Evolutionary conservation across 2,329 filamentous ascomycete species (phyloP).

Genomic region (Alternaria solani): DNA sequence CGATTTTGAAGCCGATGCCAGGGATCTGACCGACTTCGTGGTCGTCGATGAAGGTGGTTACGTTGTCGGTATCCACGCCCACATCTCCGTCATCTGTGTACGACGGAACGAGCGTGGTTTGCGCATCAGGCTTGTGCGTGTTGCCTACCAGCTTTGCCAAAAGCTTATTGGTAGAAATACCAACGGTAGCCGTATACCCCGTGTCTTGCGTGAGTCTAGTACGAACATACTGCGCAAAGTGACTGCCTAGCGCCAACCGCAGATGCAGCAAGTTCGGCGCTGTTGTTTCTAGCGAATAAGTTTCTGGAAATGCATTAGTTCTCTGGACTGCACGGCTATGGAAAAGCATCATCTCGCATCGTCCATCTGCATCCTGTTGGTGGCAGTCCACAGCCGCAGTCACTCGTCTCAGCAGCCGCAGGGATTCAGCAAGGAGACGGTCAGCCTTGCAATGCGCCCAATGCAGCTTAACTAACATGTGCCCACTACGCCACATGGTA

Average conservation of each 20-base stretch:
- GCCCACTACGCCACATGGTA: constrained; percentile 13
- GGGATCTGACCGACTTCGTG: constrained; percentile 83
- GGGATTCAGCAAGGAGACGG: constrained; percentile 3
- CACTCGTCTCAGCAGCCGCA: constrained; percentile 1
- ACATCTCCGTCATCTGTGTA: constrained; percentile 50
- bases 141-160: constrained; percentile 85
- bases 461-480: too few species aligned
- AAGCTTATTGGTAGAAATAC: constrained; percentile 86
- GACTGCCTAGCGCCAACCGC: constrained; percentile 78
- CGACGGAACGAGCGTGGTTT: constrained; percentile 81
- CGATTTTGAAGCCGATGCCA: constrained; percentile 83
- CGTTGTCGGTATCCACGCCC: constrained; percentile 53
- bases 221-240: constrained; percentile 79
- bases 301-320: constrained; percentile 30
- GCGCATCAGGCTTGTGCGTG: constrained; percentile 83
- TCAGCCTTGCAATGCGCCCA: constrained; percentile 6
- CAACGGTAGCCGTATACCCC: constrained; percentile 87
- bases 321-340: not conserved
- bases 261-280: constrained; percentile 55
- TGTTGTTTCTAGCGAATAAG: not conserved
- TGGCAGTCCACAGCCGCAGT: constrained; percentile 7
- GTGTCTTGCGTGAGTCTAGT: constrained; percentile 74
- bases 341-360: not conserved
- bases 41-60: constrained; percentile 74
- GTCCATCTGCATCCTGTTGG: not conserved